These are phyloP conservation scores for Centella asiatica DNA, from an alignment of 129 eudicot species.

Conservation along the genomic window DNA sequence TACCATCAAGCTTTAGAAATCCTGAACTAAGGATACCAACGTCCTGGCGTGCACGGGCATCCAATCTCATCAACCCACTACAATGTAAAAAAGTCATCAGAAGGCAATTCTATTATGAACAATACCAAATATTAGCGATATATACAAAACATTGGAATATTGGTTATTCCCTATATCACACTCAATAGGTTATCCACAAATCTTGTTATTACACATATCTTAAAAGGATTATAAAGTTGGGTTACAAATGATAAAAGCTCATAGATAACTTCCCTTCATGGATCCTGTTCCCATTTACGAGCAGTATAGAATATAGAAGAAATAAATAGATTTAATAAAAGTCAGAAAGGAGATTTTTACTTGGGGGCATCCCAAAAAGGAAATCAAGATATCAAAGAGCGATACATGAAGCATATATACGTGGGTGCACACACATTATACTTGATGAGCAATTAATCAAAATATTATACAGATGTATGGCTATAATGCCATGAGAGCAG, in stretches of 20 bases:
- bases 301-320: not conserved
- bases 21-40: conserved; percentile 78
- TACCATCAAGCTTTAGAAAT: conserved; percentile 95
- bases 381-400: not conserved
- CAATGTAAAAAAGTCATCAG: conserved; percentile 17
- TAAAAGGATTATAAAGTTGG: not conserved
- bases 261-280: not conserved
- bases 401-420: not conserved
- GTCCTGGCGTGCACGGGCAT: conserved; percentile 97
- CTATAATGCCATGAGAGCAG: not conserved
- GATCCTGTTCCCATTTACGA: not conserved
- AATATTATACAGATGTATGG: not conserved
- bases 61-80: conserved; percentile 82
- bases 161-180: too few species aligned
- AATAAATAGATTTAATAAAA: not conserved
- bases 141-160: too few species aligned
- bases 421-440: too few species aligned
- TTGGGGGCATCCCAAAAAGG: not conserved
- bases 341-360: not conserved
- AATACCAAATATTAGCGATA: too few species aligned
- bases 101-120: conserved; percentile 6
- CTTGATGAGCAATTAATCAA: not conserved
- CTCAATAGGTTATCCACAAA: too few species aligned
- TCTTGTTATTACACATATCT: not conserved
- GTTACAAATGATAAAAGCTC: not conserved